phyloP scores from a whole-genome alignment of 257 asterid species.

The Gentiana straminea region DNA sequence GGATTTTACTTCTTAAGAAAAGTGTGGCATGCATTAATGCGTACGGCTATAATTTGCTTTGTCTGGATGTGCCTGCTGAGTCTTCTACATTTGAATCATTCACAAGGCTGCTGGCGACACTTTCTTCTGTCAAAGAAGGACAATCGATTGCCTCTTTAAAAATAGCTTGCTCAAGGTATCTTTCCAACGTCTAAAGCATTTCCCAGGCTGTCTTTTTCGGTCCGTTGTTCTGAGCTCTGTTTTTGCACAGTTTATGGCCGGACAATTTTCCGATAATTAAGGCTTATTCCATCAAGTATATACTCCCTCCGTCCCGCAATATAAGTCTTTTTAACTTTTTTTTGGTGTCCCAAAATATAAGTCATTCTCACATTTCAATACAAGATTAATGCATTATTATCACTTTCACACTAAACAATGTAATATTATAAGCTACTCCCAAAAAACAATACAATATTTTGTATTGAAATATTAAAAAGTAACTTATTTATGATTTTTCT shows the following conservation, averaged over 20 bases:
- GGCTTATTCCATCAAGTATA: no score
- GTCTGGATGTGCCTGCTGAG: conserved; percentile 72
- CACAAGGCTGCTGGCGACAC: conserved; percentile 66
- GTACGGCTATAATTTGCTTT: conserved; percentile 61
- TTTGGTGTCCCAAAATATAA: no score
- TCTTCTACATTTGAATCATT: conserved; percentile 93
- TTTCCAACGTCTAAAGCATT: not conserved
- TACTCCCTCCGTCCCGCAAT: no score
- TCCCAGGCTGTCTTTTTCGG: conserved; percentile 1
- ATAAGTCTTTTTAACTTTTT: no score
- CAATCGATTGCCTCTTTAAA: conserved; percentile 64
- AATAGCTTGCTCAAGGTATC: conserved; percentile 67
- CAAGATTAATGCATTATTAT: no score
- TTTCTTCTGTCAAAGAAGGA: conserved; percentile 93
- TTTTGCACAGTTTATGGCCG: not conserved
- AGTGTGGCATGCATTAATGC: conserved; percentile 94
- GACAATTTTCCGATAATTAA: no score
- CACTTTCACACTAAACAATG: no score
- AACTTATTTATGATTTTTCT: no score
- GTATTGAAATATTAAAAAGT: no score
- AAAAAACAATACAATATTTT: no score
- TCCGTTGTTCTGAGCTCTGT: conserved; percentile 1
- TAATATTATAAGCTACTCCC: no score
- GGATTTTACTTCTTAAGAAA: conserved; percentile 95
- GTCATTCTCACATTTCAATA: no score